A percentile compares a stretch with the other conserved stretches of the same genome.
phyloP scores from a whole-genome alignment of 352 stramenopile species.

The Phytophthora litchii region DNA sequence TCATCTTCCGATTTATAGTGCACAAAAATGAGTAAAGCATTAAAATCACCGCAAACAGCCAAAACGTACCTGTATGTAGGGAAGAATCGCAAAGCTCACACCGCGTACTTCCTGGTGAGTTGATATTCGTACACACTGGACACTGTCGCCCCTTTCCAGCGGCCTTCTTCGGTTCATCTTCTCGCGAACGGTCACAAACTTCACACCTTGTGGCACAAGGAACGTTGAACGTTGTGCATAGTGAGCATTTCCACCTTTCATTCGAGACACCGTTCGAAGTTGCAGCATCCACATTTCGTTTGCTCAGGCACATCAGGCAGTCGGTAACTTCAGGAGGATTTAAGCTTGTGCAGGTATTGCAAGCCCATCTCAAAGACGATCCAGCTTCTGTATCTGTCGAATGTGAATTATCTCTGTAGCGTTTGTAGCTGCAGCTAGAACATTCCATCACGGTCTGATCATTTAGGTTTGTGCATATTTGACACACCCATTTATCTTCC shows the following conservation, averaged over 20 bases:
- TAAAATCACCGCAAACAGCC: not conserved
- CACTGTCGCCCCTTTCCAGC: conserved; percentile 39
- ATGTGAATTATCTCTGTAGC: conserved; percentile 6
- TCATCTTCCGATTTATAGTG: conserved; percentile 7
- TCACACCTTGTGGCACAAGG: conserved; percentile 27
- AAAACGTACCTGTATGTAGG: conserved; percentile 23
- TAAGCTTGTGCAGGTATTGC: conserved; percentile 35
- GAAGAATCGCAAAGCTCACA: conserved; percentile 64
- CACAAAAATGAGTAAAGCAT: no score
- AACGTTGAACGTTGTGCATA: conserved; percentile 32
- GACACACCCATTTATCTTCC: conserved; percentile 38
- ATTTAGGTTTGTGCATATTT: conserved; percentile 39
- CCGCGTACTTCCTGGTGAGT: conserved; percentile 31
- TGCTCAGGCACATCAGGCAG: conserved; percentile 30
- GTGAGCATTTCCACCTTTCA: conserved; percentile 27
- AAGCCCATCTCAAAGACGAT: conserved; percentile 31
- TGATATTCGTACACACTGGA: conserved; percentile 66
- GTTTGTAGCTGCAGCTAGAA: conserved; percentile 21
- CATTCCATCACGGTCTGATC: conserved; percentile 23
- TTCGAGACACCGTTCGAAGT: not conserved
- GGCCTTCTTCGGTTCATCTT: conserved; percentile 4
- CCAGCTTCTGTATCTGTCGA: not conserved
- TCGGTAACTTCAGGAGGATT: conserved; percentile 21
- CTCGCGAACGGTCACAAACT: conserved; percentile 21
- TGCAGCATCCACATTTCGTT: conserved; percentile 1